phyloP scores from a whole-genome alignment of 176 grass and related monocot genomes.

The Aegilops bicornis region DNA sequence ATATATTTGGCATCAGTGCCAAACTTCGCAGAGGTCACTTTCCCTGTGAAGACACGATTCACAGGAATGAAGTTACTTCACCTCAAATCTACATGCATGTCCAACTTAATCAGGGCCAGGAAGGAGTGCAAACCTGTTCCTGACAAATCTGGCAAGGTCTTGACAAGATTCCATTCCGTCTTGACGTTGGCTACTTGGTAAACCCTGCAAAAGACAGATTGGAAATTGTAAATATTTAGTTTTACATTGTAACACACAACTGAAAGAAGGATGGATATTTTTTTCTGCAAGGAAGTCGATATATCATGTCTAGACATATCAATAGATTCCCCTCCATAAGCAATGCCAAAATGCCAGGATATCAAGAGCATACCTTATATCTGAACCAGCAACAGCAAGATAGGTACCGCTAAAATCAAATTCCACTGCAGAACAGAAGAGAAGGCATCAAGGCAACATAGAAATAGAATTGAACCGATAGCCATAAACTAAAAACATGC shows the following conservation, averaged over 20 bases:
- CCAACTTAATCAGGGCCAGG: not conserved
- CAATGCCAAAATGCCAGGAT: not conserved
- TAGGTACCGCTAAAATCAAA: constrained; percentile 97
- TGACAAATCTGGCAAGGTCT: constrained; percentile 93
- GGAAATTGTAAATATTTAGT: not conserved
- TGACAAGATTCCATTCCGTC: constrained; percentile 92
- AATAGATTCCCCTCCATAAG: not conserved
- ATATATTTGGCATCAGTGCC: constrained; percentile 88
- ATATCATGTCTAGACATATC: not conserved
- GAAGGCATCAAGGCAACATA: not conserved
- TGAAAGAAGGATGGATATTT: not conserved
- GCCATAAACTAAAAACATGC: not conserved
- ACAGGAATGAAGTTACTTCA: constrained; percentile 12
- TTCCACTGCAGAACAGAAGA: constrained; percentile 67
- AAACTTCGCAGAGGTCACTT: constrained; percentile 80
- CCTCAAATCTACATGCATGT: not conserved
- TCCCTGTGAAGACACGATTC: constrained; percentile 46
- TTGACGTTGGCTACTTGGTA: constrained; percentile 98
- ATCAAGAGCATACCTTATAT: constrained; percentile 62
- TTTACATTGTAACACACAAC: not conserved
- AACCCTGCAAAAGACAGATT: constrained; percentile 56
- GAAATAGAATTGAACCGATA: constrained; percentile 5
- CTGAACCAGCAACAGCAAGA: constrained; percentile 89
- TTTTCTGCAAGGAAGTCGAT: not conserved
- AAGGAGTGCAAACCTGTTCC: constrained; percentile 65